Evolutionary conservation across 768 basidiomycete genomes (phyloP).

Genomic region (Termitomyces sp.): DNA sequence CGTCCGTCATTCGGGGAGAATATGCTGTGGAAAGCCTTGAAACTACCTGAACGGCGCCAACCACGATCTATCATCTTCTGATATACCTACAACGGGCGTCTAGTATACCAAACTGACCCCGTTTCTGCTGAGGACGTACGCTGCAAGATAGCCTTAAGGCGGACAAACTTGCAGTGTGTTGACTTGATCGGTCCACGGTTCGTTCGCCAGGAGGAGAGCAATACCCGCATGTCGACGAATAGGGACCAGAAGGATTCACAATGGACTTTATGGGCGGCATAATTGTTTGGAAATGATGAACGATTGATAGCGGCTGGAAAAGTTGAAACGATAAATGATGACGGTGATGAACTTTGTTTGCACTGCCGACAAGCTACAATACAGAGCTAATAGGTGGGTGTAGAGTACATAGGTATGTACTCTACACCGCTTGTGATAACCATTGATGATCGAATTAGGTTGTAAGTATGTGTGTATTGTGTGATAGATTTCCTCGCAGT

Average conservation of each 20-base stretch:
- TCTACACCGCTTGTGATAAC: no score
- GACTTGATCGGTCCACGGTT: constrained; percentile 38
- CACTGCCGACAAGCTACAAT: no score
- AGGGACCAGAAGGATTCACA: constrained; percentile 33
- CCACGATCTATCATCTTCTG: constrained; percentile 83
- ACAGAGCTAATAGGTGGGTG: no score
- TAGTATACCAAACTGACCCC: background rate
- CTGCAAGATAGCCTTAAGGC: constrained; percentile 52
- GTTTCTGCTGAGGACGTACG: constrained; percentile 8
- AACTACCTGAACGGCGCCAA: constrained; percentile 74
- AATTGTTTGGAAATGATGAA: no score
- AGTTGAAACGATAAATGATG: no score
- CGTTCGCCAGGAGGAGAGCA: constrained; percentile 57
- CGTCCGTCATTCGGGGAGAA: background rate
- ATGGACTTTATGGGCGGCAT: constrained; percentile 29
- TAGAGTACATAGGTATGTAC: no score
- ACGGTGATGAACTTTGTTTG: no score
- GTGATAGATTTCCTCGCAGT: no score
- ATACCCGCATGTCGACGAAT: constrained; percentile 61
- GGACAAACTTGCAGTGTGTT: constrained; percentile 47
- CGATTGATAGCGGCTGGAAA: no score
- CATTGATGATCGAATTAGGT: no score
- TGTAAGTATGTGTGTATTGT: no score
- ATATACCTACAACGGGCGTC: constrained; percentile 51
- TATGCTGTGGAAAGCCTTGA: background rate